These are phyloP conservation scores for Mucor mucedo DNA, from an alignment of 371 early-diverging fungal genomes.

Conservation along the genomic window DNA sequence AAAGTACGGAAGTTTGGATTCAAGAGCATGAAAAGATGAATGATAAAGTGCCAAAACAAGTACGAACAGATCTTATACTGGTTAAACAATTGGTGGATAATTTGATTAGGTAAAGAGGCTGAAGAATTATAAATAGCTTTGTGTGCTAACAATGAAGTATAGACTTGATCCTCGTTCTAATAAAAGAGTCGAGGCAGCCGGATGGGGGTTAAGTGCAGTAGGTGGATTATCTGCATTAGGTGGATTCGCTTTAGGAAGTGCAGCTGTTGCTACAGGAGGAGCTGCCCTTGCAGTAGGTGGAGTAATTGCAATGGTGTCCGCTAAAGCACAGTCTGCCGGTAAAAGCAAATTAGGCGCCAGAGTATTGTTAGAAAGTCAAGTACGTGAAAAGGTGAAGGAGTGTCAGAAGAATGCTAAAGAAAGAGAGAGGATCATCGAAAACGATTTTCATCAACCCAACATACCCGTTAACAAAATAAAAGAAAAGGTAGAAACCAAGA, in stretches of 20 bases:
- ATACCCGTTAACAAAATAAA: background rate
- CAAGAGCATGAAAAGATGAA: slow-evolving; percentile 51
- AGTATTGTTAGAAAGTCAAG: slow-evolving; percentile 29
- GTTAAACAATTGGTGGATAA: slow-evolving; percentile 47
- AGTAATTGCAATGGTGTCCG: slow-evolving; percentile 29
- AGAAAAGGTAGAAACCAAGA: background rate
- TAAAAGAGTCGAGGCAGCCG: slow-evolving; percentile 49
- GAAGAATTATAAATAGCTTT: background rate
- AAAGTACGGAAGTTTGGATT: slow-evolving; percentile 59
- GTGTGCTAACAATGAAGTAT: background rate
- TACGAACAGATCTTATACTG: slow-evolving; percentile 46
- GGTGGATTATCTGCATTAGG: slow-evolving; percentile 58
- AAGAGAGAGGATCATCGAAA: slow-evolving; percentile 9
- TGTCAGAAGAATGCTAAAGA: slow-evolving; percentile 3
- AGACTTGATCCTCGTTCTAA: slow-evolving; percentile 57
- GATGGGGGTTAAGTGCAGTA: slow-evolving; percentile 53
- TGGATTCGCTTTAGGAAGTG: slow-evolving; percentile 52
- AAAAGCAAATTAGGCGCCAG: slow-evolving; percentile 32
- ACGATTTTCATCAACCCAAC: background rate
- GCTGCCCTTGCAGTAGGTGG: slow-evolving; percentile 43
- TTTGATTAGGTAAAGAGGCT: slow-evolving; percentile 13
- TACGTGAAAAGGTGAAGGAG: slow-evolving; percentile 14
- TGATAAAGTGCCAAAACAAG: slow-evolving; percentile 47
- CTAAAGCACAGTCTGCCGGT: slow-evolving; percentile 25
- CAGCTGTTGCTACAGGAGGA: slow-evolving; percentile 37